phyloP scores from a whole-genome alignment of 495 filamentous ascomycete species.

The Hyaloscypha variabilis region DNA sequence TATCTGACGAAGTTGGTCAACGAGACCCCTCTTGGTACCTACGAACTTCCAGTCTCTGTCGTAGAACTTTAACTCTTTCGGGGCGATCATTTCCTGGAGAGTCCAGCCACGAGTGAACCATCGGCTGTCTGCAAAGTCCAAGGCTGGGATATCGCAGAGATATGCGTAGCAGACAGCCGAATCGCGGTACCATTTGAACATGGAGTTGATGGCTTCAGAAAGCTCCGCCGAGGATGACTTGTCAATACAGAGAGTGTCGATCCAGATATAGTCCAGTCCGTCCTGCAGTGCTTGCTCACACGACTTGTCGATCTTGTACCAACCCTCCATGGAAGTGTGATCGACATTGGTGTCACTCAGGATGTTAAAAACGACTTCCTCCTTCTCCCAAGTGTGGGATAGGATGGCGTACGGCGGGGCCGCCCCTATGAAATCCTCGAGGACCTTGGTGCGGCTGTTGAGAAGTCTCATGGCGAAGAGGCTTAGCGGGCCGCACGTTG shows the following conservation, averaged over 20 bases:
- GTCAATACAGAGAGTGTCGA: slow-evolving; percentile 27
- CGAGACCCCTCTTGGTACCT: slow-evolving; percentile 33
- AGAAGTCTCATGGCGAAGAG: slow-evolving; percentile 22
- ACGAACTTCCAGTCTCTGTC: slow-evolving; percentile 30
- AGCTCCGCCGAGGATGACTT: slow-evolving; percentile 36
- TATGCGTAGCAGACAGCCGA: slow-evolving; percentile 11
- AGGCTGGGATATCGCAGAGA: slow-evolving; percentile 18
- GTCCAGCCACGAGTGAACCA: not conserved
- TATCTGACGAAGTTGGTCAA: slow-evolving; percentile 19
- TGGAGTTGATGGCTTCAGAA: slow-evolving; percentile 26
- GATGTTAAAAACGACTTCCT: slow-evolving; percentile 30
- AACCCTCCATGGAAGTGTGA: slow-evolving; percentile 31
- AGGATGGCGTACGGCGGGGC: slow-evolving; percentile 35
- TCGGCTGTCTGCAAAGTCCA: not conserved
- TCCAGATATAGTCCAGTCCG: slow-evolving; percentile 7
- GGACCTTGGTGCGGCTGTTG: slow-evolving; percentile 14
- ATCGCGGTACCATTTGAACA: slow-evolving; percentile 33
- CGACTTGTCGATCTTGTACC: slow-evolving; percentile 36
- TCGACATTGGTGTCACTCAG: slow-evolving; percentile 27
- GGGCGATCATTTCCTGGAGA: slow-evolving; percentile 34
- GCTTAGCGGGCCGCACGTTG: too few relatives aligned
- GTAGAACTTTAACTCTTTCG: slow-evolving; percentile 37
- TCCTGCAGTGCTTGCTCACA: slow-evolving; percentile 34
- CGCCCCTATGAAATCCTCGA: slow-evolving; percentile 17
- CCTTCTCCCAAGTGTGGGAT: slow-evolving; percentile 34